Evolutionary conservation across 441 rosid genomes (phyloP), one percentile per base, ranked within the genome.

Genomic region (Eruca vesicaria): DNA sequence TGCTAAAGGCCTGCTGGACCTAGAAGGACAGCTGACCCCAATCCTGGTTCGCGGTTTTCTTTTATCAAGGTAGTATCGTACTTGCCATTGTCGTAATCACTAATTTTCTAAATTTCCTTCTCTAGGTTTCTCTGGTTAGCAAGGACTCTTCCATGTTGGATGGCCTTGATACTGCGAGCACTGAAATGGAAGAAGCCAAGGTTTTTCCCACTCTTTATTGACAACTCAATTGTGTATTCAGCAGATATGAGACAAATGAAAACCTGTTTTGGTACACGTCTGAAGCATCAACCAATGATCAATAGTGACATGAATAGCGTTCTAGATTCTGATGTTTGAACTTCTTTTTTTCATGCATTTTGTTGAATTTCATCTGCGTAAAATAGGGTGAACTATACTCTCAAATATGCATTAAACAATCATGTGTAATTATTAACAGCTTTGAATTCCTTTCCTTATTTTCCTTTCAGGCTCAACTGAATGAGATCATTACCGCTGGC

Each of bases 1-100:
- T 86, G 99, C 99, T 21, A 97, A 97, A 88, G 99, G 99, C 75
- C 97, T 97, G 71, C 99, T 97, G 77, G 99, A 97, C 80, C 86
- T 97, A 70, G 99, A 97, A 91, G 99, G 99, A 77, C 99, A 86
- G 70, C 83, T 97, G 76, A 97, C 99, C 9, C 99, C 99, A 52
- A 97, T 97, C 78, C 86, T 94, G 99, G 99, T 94, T 57, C 69
- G 92, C 72, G 38, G 9, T 56, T 28, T 78, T 71, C 48, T 56
- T 29, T 35, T 38, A 18, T 6, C 21, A 28, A 20, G 9, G 2
- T 41, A 3, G 19, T 73, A 41, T 6, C 50, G 14, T 65, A 38
- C 58, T 65, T 56, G 9, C 19, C 57, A 29, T 2, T 57, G 36
- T 16, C 57, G 9, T 41, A 0, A 29, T 57, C 66, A 57, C 16